Conservation (phyloP, 345 rosid genomes). For the Eucalyptus polyanthemos region DNA sequence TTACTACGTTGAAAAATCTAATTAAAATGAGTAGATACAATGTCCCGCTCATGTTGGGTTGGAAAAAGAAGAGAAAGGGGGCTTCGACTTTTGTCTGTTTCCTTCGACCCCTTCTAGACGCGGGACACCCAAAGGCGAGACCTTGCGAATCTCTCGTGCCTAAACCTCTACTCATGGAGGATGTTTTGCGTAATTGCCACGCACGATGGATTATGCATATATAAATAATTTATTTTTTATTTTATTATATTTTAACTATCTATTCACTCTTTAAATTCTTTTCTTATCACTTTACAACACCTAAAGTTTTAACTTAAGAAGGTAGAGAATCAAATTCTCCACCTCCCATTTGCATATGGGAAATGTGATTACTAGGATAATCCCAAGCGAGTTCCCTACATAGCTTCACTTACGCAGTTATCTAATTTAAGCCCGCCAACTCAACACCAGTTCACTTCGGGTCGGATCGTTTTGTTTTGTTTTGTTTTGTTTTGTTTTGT, state of each 20-base stretch:
- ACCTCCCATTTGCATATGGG: accelerated
- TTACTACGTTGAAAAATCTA: neutral
- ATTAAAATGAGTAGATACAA: neutral
- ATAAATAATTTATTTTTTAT: too few species aligned
- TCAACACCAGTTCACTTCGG: neutral
- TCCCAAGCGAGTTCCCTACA: neutral
- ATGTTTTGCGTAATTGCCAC: neutral
- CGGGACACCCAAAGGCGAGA: neutral
- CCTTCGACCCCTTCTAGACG: neutral
- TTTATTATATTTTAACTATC: too few species aligned
- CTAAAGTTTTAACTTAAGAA: too few species aligned
- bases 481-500: too few species aligned
- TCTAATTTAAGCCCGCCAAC: neutral
- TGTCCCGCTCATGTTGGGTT: neutral
- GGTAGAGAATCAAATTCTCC: too few species aligned
- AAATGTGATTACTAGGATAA: too few species aligned
- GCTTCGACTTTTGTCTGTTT: neutral
- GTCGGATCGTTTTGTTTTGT: neutral
- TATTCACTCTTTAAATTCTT: accelerated
- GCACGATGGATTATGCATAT: neutral
- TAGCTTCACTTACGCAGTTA: neutral
- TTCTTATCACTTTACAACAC: too few species aligned
- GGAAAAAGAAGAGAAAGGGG: accelerated
- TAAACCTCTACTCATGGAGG: neutral
- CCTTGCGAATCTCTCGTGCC: neutral